Conservation (phyloP, 352 stramenopile species). For the Phytopythium aichiense region DNA sequence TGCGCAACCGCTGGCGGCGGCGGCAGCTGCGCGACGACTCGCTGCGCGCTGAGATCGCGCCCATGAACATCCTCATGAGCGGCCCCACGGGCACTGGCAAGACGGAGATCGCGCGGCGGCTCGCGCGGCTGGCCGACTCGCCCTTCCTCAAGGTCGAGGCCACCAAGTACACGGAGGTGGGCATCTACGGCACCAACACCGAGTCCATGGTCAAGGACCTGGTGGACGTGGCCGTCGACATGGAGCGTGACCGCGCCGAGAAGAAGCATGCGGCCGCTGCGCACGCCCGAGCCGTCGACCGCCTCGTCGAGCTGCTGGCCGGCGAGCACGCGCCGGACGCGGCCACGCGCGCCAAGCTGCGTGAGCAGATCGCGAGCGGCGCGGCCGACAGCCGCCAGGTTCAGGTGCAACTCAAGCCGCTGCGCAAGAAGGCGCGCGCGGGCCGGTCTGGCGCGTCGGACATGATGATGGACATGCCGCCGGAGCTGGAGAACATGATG, state of each 20-base stretch:
- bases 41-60: slow-evolving; percentile 88
- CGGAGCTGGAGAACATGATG: slow-evolving; percentile 82
- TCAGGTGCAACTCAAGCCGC: slow-evolving; percentile 45
- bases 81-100: slow-evolving; percentile 97
- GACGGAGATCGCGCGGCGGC: slow-evolving; percentile 97
- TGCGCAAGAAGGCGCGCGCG: slow-evolving; percentile 27
- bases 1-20: slow-evolving; percentile 97
- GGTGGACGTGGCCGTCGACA: slow-evolving; percentile 93
- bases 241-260: slow-evolving; percentile 70
- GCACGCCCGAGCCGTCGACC: slow-evolving; percentile 87
- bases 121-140: slow-evolving; percentile 96
- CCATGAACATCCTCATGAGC: slow-evolving; percentile 99
- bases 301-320: slow-evolving; percentile 75
- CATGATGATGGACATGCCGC: slow-evolving; percentile 85
- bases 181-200: slow-evolving; percentile 98
- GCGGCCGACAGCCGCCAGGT: slow-evolving; percentile 50
- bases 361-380: slow-evolving; percentile 57
- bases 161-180: slow-evolving; percentile 99
- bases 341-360: slow-evolving; percentile 37
- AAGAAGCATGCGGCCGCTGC: slow-evolving; percentile 89
- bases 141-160: slow-evolving; percentile 98
- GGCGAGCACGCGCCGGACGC: slow-evolving; percentile 24
- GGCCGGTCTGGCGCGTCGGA: slow-evolving; percentile 21
- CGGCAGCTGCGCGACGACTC: slow-evolving; percentile 89
- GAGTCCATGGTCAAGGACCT: slow-evolving; percentile 99